Evolutionary conservation across 257 asterid species (phyloP).

Genomic region (Linaria vulgaris): DNA sequence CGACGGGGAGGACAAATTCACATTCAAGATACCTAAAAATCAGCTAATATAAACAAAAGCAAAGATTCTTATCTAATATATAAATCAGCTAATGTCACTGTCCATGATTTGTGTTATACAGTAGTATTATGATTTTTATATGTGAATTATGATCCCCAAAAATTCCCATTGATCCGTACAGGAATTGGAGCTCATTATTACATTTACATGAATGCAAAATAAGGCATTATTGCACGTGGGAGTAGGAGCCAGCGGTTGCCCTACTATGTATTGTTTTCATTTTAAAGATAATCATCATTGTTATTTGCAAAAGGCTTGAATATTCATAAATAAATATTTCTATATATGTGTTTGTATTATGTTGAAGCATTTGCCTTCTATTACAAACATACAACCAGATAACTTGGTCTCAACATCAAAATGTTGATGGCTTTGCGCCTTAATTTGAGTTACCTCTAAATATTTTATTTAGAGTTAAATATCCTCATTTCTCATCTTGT

Average conservation of each 20-base stretch:
- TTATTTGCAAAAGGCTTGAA: background rate
- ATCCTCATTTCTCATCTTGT: too few species aligned
- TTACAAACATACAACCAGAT: too few species aligned
- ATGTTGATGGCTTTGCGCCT: too few species aligned
- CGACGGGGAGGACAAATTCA: slow-evolving; percentile 43
- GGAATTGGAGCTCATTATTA: slow-evolving; percentile 28
- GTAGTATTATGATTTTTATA: background rate
- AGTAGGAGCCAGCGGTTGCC: slow-evolving; percentile 48
- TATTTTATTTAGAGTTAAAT: too few species aligned
- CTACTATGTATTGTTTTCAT: slow-evolving; percentile 29
- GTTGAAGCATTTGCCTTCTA: too few species aligned
- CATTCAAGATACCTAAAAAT: slow-evolving; percentile 36
- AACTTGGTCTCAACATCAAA: too few species aligned
- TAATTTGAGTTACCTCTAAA: too few species aligned
- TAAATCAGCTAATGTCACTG: slow-evolving; percentile 32
- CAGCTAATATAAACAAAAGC: slow-evolving; percentile 37
- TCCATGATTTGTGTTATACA: slow-evolving; percentile 25
- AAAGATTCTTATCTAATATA: slow-evolving; percentile 48
- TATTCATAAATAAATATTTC: background rate
- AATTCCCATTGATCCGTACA: slow-evolving; percentile 51
- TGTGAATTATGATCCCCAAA: slow-evolving; percentile 49
- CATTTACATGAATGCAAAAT: slow-evolving; percentile 25
- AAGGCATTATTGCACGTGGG: slow-evolving; percentile 61
- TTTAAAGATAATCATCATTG: background rate
- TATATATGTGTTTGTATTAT: too few species aligned